Evolutionary conservation across 164 flowering plant genomes (phyloP).

Genomic region (Paratinospora sagittata): DNA sequence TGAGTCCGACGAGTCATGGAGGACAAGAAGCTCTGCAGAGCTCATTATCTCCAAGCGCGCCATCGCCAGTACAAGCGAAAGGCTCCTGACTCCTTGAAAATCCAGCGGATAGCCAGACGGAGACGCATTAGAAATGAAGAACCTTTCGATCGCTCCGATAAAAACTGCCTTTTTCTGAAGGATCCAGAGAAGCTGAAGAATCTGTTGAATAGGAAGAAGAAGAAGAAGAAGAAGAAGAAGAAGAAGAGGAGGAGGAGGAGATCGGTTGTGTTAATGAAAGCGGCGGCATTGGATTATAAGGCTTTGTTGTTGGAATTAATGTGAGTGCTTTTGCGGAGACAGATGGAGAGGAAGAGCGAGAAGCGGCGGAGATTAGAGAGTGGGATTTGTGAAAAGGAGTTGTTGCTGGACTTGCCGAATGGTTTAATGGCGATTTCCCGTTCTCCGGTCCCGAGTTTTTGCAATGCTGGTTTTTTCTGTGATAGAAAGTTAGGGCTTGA

Average conservation of each 20-base stretch:
- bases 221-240: constrained; percentile 16
- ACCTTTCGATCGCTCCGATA: not conserved
- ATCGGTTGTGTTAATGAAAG: constrained; percentile 27
- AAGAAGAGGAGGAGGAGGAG: constrained; percentile 17
- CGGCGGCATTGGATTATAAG: constrained; percentile 36
- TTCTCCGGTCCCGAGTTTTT: constrained; percentile 10
- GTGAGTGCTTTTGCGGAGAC: constrained; percentile 49
- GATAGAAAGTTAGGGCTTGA: constrained; percentile 48
- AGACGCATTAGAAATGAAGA: constrained; percentile 4
- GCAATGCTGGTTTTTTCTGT: constrained; percentile 33
- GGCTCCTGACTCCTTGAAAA: constrained; percentile 53
- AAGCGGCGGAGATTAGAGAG: not conserved
- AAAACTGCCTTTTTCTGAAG: constrained; percentile 17
- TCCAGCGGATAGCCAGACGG: constrained; percentile 25
- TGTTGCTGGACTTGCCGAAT: constrained; percentile 57
- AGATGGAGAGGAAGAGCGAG: constrained; percentile 37
- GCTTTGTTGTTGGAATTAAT: constrained; percentile 54
- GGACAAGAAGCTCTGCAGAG: constrained; percentile 42
- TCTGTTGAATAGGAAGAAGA: constrained; percentile 14
- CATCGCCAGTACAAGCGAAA: constrained; percentile 43
- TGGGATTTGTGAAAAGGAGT: constrained; percentile 19
- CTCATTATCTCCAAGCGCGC: constrained; percentile 50
- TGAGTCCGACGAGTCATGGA: constrained; percentile 30
- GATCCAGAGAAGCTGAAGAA: too few species aligned
- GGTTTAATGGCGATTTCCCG: constrained; percentile 66